Conservation (phyloP, 495 filamentous ascomycete genomes). For the Lichenothelia convexa region DNA sequence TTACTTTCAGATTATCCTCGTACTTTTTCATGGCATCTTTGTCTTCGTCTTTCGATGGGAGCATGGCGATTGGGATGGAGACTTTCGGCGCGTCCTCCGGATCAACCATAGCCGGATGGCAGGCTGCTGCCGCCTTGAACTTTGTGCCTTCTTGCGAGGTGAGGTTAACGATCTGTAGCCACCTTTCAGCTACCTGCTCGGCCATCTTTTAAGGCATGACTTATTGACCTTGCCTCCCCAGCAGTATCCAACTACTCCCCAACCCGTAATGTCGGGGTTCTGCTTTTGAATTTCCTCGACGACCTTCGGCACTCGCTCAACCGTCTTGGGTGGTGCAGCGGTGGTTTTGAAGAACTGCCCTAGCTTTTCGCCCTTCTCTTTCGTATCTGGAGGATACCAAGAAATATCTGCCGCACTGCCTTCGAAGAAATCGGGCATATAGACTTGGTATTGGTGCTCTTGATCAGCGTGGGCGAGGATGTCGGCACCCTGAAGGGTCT, state of each 20-base stretch:
- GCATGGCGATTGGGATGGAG: constrained; percentile 23
- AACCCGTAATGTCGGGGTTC: constrained; percentile 42
- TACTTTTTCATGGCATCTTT: constrained; percentile 59
- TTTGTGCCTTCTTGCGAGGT: constrained; percentile 34
- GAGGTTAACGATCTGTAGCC: constrained; percentile 45
- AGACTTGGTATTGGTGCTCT: constrained; percentile 39
- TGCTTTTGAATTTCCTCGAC: constrained; percentile 36
- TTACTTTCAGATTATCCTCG: constrained; percentile 41
- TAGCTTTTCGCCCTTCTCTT: constrained; percentile 62
- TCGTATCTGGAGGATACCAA: constrained; percentile 60
- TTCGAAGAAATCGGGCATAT: constrained; percentile 54
- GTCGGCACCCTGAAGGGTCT: constrained; percentile 50
- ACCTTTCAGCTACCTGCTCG: too few species aligned
- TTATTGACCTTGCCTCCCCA: constrained; percentile 95
- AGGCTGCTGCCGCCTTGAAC: constrained; percentile 52
- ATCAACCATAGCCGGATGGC: constrained; percentile 81
- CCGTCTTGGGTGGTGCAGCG: constrained; percentile 43
- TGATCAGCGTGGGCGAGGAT: constrained; percentile 41
- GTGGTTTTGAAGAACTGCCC: constrained; percentile 57
- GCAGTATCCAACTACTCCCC: constrained; percentile 84
- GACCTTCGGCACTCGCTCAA: constrained; percentile 42
- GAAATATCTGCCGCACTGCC: constrained; percentile 36
- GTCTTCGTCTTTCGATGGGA: constrained; percentile 25
- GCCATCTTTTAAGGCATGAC: too few species aligned
- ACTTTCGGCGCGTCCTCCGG: constrained; percentile 36